phyloP scores from a whole-genome alignment of 1,139 yeast genomes.

The Kurtzmaniella quercitrusa region DNA sequence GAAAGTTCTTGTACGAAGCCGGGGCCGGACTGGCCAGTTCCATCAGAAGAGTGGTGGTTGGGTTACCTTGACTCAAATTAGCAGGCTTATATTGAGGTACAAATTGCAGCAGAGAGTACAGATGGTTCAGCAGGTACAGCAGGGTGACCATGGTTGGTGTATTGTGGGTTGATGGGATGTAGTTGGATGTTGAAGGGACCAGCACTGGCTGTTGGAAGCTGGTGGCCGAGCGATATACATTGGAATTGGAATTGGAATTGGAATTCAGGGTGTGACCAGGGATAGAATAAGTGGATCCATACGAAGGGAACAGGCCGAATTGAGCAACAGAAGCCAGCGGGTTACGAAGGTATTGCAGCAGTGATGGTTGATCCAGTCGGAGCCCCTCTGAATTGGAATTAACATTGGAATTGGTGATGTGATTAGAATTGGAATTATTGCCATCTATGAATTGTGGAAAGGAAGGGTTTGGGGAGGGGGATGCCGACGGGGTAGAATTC shows the following conservation, averaged over 20 bases:
- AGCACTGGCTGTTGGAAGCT: conserved; percentile 5
- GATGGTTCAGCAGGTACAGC: conserved; percentile 40
- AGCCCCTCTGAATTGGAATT: background rate
- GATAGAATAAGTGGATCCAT: background rate
- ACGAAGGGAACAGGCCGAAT: conserved; percentile 1
- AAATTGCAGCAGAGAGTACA: conserved; percentile 3
- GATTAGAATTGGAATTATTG: conserved; percentile 5
- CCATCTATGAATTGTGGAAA: conserved; percentile 1
- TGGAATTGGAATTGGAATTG: background rate
- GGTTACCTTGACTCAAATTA: conserved; percentile 30
- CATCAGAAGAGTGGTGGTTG: conserved; percentile 46
- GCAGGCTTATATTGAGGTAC: conserved; percentile 14
- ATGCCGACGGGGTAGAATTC: conserved; percentile 12
- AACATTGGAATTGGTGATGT: background rate
- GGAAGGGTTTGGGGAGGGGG: conserved; percentile 5
- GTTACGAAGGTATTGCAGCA: background rate
- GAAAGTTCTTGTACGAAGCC: conserved; percentile 6
- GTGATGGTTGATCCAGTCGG: background rate
- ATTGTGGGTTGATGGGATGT: conserved; percentile 46
- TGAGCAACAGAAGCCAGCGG: background rate
- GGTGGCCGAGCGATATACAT: background rate
- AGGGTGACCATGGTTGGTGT: conserved; percentile 52
- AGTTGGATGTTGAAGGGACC: conserved; percentile 17
- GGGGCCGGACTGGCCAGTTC: conserved; percentile 35
- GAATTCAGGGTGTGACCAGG: background rate